phyloP scores from a whole-genome alignment of 2,329 filamentous ascomycete genomes.

The Pyrenochaeta sp. region DNA sequence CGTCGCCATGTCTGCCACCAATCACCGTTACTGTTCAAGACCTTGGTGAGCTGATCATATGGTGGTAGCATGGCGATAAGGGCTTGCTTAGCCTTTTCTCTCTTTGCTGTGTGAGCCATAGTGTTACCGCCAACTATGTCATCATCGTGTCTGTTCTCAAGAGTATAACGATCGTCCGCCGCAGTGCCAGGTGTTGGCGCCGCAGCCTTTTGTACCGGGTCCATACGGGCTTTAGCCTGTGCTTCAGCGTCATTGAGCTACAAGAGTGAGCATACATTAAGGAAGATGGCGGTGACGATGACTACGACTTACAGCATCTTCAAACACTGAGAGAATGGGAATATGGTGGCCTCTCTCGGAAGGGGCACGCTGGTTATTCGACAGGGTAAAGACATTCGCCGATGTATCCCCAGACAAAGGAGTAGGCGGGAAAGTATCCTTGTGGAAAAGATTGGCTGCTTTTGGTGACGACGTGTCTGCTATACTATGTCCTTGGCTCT shows the following conservation, averaged over 20 bases:
- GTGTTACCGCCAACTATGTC: constrained; percentile 33
- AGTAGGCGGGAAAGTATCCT: constrained; percentile 41
- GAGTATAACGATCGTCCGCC: constrained; percentile 34
- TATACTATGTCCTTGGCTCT: constrained; percentile 25
- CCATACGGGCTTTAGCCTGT: constrained; percentile 38
- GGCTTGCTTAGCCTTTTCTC: constrained; percentile 46
- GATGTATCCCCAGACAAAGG: constrained; percentile 45
- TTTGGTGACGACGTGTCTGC: constrained; percentile 42
- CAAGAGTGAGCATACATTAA: constrained; percentile 18
- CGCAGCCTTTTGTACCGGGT: constrained; percentile 25
- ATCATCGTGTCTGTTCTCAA: constrained; percentile 42
- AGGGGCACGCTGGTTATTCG: constrained; percentile 31
- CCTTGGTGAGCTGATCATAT: constrained; percentile 42
- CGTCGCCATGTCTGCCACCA: constrained; percentile 56
- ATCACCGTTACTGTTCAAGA: constrained; percentile 46
- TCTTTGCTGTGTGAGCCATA: constrained; percentile 36
- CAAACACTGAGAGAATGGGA: constrained; percentile 49
- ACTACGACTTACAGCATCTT: constrained; percentile 48
- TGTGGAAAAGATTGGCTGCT: constrained; percentile 28
- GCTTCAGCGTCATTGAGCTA: constrained; percentile 49
- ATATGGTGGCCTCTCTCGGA: constrained; percentile 43
- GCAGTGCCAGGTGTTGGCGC: constrained; percentile 15
- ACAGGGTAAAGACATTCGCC: constrained; percentile 24
- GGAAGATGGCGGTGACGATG: background rate
- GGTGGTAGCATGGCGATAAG: constrained; percentile 47